phyloP scores from a whole-genome alignment of 495 filamentous ascomycete genomes.

The Clavariopsis aquatica region DNA sequence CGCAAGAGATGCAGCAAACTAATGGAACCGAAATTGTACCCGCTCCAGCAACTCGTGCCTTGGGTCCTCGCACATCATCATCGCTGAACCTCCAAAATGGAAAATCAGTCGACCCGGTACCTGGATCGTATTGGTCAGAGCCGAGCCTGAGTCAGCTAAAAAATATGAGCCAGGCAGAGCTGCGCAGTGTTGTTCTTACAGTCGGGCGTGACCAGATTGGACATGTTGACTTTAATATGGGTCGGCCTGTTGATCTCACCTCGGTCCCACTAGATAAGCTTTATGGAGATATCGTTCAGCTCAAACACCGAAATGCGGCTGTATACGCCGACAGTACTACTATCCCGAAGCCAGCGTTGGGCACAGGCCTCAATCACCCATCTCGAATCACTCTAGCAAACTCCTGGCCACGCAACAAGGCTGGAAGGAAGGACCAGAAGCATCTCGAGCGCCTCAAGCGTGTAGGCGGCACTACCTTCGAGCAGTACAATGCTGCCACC shows the following conservation, averaged over 20 bases:
- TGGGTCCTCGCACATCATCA: slow-evolving; percentile 28
- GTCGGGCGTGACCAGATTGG: slow-evolving; percentile 83
- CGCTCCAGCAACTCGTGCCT: slow-evolving; percentile 68
- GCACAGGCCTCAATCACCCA: slow-evolving; percentile 88
- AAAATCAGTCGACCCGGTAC: slow-evolving; percentile 54
- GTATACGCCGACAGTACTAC: slow-evolving; percentile 68
- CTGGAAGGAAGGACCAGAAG: slow-evolving; percentile 60
- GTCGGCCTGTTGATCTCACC: slow-evolving; percentile 67
- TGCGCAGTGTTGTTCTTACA: slow-evolving; percentile 68
- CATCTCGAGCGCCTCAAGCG: slow-evolving; percentile 79
- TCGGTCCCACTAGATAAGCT: slow-evolving; percentile 70
- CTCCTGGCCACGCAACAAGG: slow-evolving; percentile 78
- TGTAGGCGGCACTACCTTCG: slow-evolving; percentile 76
- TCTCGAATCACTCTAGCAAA: slow-evolving; percentile 82
- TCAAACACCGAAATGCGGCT: slow-evolving; percentile 73
- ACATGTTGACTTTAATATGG: slow-evolving; percentile 70
- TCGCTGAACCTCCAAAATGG: slow-evolving; percentile 25
- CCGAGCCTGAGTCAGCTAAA: slow-evolving; percentile 70
- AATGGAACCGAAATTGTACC: slow-evolving; percentile 75
- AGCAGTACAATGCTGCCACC: slow-evolving; percentile 71
- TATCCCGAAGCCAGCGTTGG: slow-evolving; percentile 72
- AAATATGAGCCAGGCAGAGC: slow-evolving; percentile 71
- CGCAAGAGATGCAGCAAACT: slow-evolving; percentile 69
- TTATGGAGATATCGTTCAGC: slow-evolving; percentile 68
- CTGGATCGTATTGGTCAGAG: slow-evolving; percentile 82